Percentiles rank a stretch among this genome's conserved stretches.
Evolutionary conservation across 495 filamentous ascomycete genomes (phyloP).

Genomic region (Trichoderma erinaceum): DNA sequence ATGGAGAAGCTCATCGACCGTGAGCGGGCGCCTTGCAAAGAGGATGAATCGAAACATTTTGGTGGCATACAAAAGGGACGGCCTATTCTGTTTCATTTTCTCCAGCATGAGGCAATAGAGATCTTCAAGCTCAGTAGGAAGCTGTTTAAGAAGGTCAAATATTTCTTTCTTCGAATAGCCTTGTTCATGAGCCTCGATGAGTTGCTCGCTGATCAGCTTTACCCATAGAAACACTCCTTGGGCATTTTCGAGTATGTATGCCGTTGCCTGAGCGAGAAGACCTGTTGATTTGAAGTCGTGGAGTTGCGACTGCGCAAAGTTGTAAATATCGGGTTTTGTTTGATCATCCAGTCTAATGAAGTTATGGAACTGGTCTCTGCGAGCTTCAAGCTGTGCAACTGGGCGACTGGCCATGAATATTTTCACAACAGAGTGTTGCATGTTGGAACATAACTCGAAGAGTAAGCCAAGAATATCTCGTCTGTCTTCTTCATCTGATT

Average conservation of each 20-base stretch:
- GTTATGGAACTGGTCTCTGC: not conserved
- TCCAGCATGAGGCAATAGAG: not conserved
- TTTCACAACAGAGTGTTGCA: not conserved
- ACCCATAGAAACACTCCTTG: not conserved
- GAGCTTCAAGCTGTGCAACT: not conserved
- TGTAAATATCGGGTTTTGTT: not conserved
- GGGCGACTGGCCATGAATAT: not conserved
- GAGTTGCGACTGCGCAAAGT: not conserved
- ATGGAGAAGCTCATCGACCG: not conserved
- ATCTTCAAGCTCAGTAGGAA: not conserved
- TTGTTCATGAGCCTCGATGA: not conserved
- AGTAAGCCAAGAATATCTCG: not conserved
- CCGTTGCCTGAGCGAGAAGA: not conserved
- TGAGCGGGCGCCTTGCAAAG: not conserved
- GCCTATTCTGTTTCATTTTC: not conserved
- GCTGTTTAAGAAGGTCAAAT: not conserved
- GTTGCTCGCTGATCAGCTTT: not conserved
- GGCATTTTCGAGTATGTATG: not conserved
- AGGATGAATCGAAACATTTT: not conserved
- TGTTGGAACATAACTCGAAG: not conserved
- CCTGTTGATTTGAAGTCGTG: not conserved
- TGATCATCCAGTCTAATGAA: not conserved
- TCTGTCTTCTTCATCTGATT: not conserved
- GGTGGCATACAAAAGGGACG: not conserved
- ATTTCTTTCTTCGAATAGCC: not conserved